These are phyloP conservation scores for Solioccasus polychromus DNA, from an alignment of 768 basidiomycete species.

Conservation along the genomic window DNA sequence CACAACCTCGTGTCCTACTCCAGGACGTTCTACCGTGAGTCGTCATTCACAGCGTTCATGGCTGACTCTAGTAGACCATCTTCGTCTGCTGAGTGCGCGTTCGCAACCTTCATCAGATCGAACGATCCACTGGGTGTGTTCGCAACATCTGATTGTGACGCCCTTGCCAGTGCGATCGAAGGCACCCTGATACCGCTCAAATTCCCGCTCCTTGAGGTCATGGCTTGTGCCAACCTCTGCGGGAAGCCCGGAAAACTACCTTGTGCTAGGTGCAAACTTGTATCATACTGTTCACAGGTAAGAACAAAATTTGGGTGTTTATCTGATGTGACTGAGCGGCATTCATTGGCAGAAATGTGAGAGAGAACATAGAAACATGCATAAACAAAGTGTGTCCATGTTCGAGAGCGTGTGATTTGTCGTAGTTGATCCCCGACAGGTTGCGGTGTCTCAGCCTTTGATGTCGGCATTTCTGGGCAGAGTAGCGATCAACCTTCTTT, in stretches of 20 bases:
- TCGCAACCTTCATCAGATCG: slow-evolving; percentile 15
- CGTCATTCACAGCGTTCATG: slow-evolving; percentile 7
- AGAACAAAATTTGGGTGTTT: not conserved
- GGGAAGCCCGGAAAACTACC: slow-evolving; percentile 21
- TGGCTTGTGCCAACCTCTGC: slow-evolving; percentile 37
- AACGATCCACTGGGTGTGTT: slow-evolving; percentile 18
- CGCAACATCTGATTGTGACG: slow-evolving; percentile 16
- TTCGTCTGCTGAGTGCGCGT: slow-evolving; percentile 1
- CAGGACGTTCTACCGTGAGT: too few species aligned
- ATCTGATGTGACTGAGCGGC: not conserved
- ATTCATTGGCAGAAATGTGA: slow-evolving; percentile 36
- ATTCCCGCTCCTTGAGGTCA: slow-evolving; percentile 20
- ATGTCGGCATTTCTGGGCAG: not conserved
- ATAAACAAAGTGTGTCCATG: slow-evolving; percentile 31
- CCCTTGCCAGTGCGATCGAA: slow-evolving; percentile 14
- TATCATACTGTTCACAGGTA: slow-evolving; percentile 43
- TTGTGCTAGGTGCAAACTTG: slow-evolving; percentile 34
- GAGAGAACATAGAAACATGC: slow-evolving; percentile 32
- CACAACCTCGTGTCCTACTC: too few species aligned
- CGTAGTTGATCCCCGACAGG: slow-evolving; percentile 7
- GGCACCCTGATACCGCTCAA: slow-evolving; percentile 12
- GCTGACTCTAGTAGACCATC: not conserved
- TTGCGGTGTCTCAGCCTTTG: slow-evolving; percentile 13
- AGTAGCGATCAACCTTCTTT: not conserved
- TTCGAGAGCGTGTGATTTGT: not conserved